These are phyloP conservation scores for Ceratocystis cubensis DNA, from an alignment of 2,329 filamentous ascomycete species.

Conservation along the genomic window DNA sequence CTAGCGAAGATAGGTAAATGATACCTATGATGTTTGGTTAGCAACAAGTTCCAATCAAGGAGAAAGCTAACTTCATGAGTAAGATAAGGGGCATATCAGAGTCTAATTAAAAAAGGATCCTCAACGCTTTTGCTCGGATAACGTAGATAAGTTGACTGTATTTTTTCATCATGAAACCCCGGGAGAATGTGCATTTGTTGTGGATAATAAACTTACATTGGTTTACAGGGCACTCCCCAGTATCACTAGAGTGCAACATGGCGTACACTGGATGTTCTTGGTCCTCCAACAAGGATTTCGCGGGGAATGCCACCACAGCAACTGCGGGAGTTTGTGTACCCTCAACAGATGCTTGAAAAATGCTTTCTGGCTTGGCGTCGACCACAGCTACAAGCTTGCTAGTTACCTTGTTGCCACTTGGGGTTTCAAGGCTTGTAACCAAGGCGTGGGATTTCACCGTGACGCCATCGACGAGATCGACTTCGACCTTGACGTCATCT, in stretches of 20 bases:
- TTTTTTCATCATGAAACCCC: constrained; percentile 68
- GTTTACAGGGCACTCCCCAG: constrained; percentile 75
- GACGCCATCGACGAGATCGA: constrained; percentile 26
- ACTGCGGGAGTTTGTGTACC: constrained; percentile 64
- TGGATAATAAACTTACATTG: constrained; percentile 61
- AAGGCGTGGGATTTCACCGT: constrained; percentile 43
- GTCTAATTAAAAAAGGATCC: constrained; percentile 57
- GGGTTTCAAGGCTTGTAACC: constrained; percentile 30
- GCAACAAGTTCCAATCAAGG: constrained; percentile 24
- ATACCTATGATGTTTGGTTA: constrained; percentile 26
- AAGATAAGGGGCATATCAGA: constrained; percentile 49
- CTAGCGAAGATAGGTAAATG: constrained; percentile 33
- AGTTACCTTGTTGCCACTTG: constrained; percentile 6
- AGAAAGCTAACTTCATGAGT: constrained; percentile 18
- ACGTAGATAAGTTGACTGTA: constrained; percentile 94
- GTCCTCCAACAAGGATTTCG: constrained; percentile 33
- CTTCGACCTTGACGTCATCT: constrained; percentile 22
- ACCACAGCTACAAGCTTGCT: constrained; percentile 51
- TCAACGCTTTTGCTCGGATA: constrained; percentile 86
- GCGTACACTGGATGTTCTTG: constrained; percentile 42
- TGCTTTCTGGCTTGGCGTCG: constrained; percentile 46
- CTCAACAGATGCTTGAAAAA: constrained; percentile 63
- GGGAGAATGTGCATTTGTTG: constrained; percentile 21
- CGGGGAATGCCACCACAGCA: constrained; percentile 54
- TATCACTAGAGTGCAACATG: constrained; percentile 73